phyloP scores from a whole-genome alignment of 202 grass and related monocot species.

The Schoenoplectus tabernaemontani region DNA sequence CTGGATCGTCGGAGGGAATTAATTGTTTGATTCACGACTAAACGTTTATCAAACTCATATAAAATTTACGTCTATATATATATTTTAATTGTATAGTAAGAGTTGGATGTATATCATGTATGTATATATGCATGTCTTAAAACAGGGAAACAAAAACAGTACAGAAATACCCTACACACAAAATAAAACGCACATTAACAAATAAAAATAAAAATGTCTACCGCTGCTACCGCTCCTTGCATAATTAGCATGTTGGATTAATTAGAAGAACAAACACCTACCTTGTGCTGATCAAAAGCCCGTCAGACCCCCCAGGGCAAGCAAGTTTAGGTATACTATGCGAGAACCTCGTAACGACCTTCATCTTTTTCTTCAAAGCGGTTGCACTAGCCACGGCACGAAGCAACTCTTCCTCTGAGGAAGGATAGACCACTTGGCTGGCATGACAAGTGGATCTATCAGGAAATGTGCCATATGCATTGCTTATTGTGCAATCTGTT shows the following conservation, averaged over 20 bases:
- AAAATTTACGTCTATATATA: no score
- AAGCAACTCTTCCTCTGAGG: constrained; percentile 56
- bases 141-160: no score
- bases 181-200: no score
- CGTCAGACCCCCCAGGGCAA: constrained; percentile 52
- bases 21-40: no score
- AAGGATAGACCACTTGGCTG: constrained; percentile 41
- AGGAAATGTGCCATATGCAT: constrained; percentile 58
- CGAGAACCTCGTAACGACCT: constrained; percentile 52
- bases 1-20: no score
- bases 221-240: no score
- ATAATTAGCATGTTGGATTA: background rate
- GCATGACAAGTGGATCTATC: constrained; percentile 51
- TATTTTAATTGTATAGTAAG: no score
- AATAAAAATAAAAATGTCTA: no score
- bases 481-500: constrained; percentile 51
- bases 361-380: constrained; percentile 35
- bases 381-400: constrained; percentile 34
- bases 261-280: background rate
- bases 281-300: constrained; percentile 35
- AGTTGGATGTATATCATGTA: no score
- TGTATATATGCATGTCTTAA: no score
- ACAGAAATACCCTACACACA: no score
- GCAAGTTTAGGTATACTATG: constrained; percentile 76
- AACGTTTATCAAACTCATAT: no score